Evolutionary conservation across 176 grass and related monocot species (phyloP).

Genomic region (Hordeum vulgare): MorexV3_pseudomolecules_assembly NC_058523.1:130017439-130017938

Average conservation of each 20-base stretch:
- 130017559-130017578: not conserved
- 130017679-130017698: not conserved
- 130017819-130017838: not conserved
- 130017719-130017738: not conserved
- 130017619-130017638: not conserved
- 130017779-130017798: not conserved
- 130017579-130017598: slow-evolving; percentile 6
- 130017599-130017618: not conserved
- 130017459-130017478: slow-evolving; percentile 38
- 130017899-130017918: not conserved
- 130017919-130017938: not conserved
- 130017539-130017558: not conserved
- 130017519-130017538: not conserved
- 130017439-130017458: slow-evolving; percentile 47
- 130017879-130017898: not conserved
- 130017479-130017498: slow-evolving; percentile 1
- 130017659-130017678: not conserved
- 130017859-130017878: not conserved
- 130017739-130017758: not conserved
- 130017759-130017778: not conserved
- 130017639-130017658: not conserved
- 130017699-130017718: not conserved
- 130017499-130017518: not conserved
- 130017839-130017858: not conserved
- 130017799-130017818: not conserved